Evolutionary conservation across 208 protist species (phyloP), one percentile per base, ranked within the genome.

Genomic region (Trypanosomatidae sp.): DNA sequence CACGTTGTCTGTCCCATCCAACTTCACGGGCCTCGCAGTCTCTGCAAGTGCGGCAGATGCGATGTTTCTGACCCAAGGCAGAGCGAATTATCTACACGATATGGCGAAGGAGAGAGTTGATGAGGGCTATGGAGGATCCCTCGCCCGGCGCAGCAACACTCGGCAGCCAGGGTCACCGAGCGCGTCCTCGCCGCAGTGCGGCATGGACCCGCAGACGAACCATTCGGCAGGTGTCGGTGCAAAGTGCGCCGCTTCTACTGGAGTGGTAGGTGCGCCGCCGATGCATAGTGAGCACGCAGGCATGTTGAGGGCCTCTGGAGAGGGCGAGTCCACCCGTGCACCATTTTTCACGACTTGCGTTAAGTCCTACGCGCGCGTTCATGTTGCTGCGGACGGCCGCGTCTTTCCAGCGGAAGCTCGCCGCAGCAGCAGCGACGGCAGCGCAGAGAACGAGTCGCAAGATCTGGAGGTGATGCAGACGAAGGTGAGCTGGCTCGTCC

Each of bases 381-480:
- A 71, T 64, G 19, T 73, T 3, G 47, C 50, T 12, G 65, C 68
- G 3, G 87, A 83, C 28, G 74, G 52, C 19, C 74, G 65, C 15
- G 78, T 86, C 46, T 79, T 56, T 53, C 76, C 43, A 82, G 68
- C 66, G 69, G 62, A 65, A 13, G 60, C 17, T 46, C 39, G 22
- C 19, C 28, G 60, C 71, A 0, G 80, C 8, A 66, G 72, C 77
- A 69, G 59, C 49, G 77, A 75, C 62, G 52, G 73, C 41, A 50
- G 25, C 15, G 28, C 25, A 13, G 39, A 33, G 33, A 60, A 58
- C 17, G 49, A 69, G 33, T 76, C 75, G 59, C 60, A 83, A 28
- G 86, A 91, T 66, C 66, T 91, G 77, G 86, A 93, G 74, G 84
- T 91, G 75, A 75, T 81, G 60, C 86, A 80, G 46, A 91, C 84